Conservation (phyloP, 768 basidiomycete species). For the Holtermanniella nyarrowii region DNA sequence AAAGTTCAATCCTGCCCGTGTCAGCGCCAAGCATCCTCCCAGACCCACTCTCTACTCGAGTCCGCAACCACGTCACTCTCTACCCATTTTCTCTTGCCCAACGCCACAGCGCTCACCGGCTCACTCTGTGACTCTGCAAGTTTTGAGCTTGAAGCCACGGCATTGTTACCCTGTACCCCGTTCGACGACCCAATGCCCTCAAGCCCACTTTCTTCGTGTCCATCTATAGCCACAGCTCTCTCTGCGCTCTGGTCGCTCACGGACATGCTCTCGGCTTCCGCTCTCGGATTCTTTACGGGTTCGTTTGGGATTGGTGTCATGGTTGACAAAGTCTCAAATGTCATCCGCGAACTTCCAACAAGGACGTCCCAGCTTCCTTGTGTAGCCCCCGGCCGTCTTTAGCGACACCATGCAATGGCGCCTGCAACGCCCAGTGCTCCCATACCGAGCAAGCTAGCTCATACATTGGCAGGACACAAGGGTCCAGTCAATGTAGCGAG, state of each 20-base stretch:
- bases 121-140: not conserved
- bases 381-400: too few species aligned
- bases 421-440: not conserved
- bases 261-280: too few species aligned
- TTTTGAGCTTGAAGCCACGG: not conserved
- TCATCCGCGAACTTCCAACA: too few species aligned
- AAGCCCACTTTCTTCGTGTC: too few species aligned
- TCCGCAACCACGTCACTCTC: not conserved
- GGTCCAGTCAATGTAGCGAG: constrained; percentile 84
- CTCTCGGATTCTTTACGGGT: too few species aligned
- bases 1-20: not conserved
- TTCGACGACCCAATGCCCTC: too few species aligned
- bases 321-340: too few species aligned
- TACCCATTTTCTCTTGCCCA: not conserved
- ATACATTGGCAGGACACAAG: constrained; percentile 34
- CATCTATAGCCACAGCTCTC: too few species aligned
- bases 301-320: too few species aligned
- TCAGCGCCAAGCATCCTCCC: not conserved
- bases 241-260: too few species aligned
- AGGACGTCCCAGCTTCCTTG: too few species aligned
- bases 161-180: not conserved
- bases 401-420: too few species aligned
- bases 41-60: not conserved
- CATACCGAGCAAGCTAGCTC: not conserved
- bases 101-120: not conserved